Evolutionary conservation across 176 grass and related monocot species (phyloP).

Genomic region (Elaeis guineensis): DNA sequence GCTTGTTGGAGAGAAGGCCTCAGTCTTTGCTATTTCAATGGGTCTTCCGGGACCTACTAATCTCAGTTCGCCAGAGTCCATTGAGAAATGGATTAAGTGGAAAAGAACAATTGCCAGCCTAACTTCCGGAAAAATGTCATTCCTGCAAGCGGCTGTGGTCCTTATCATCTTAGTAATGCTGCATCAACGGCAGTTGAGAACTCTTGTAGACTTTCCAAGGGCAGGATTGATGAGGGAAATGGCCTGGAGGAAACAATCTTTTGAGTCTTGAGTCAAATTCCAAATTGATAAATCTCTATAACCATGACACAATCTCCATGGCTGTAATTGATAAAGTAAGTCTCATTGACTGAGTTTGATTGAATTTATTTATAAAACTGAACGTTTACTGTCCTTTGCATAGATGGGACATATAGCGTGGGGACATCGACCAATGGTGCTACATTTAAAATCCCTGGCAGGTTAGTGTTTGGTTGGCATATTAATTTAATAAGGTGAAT

Average conservation of each 20-base stretch:
- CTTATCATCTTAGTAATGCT: slow-evolving; percentile 34
- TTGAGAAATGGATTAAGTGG: slow-evolving; percentile 68
- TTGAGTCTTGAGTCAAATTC: slow-evolving; percentile 15
- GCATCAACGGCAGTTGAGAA: slow-evolving; percentile 6
- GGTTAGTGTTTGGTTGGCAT: slow-evolving; percentile 26
- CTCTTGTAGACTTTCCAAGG: slow-evolving; percentile 1
- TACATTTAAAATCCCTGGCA: slow-evolving; percentile 94
- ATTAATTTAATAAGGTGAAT: too few relatives aligned
- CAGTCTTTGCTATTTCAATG: slow-evolving; percentile 93
- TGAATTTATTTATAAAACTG: too few relatives aligned
- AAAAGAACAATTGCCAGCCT: slow-evolving; percentile 63
- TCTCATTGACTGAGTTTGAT: background rate
- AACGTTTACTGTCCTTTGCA: background rate
- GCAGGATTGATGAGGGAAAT: slow-evolving; percentile 6
- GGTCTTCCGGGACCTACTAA: slow-evolving; percentile 81
- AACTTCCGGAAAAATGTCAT: slow-evolving; percentile 85
- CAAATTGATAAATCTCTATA: slow-evolving; percentile 45
- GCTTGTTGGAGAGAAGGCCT: slow-evolving; percentile 84
- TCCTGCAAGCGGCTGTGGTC: slow-evolving; percentile 51
- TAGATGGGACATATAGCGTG: slow-evolving; percentile 83
- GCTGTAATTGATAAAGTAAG: slow-evolving; percentile 76
- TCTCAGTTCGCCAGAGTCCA: slow-evolving; percentile 67
- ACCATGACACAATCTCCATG: slow-evolving; percentile 95
- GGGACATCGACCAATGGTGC: slow-evolving; percentile 94
- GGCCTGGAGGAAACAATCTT: slow-evolving; percentile 16